phyloP scores from a whole-genome alignment of 1,284 basidiomycete genomes.

The Puccinia polysora region DNA sequence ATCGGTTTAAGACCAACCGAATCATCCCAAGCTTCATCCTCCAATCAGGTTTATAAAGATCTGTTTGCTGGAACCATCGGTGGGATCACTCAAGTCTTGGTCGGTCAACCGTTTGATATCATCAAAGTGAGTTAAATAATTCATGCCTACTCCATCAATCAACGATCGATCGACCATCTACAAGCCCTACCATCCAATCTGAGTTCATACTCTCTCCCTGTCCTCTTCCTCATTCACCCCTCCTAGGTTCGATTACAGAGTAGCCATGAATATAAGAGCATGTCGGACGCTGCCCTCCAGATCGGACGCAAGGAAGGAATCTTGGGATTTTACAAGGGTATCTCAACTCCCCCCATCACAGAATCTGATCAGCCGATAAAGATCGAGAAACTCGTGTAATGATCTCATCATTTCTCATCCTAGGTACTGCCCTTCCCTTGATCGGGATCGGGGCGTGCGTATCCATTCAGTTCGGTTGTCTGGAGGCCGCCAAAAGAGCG shows the following conservation, averaged over 20 bases:
- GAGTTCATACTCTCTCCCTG: no score
- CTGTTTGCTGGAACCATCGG: constrained; percentile 77
- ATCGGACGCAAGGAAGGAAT: constrained; percentile 88
- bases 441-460: constrained; percentile 92
- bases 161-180: no score
- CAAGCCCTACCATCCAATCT: neutral
- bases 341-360: constrained; percentile 17
- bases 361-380: constrained; percentile 68
- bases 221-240: neutral
- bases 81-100: constrained; percentile 82
- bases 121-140: constrained; percentile 95
- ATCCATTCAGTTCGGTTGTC: constrained; percentile 89
- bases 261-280: constrained; percentile 78
- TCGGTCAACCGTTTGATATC: constrained; percentile 93
- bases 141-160: constrained; percentile 78
- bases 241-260: constrained; percentile 73
- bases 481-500: constrained; percentile 82
- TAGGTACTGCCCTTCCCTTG: constrained; percentile 89
- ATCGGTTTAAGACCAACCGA: no score
- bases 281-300: constrained; percentile 79
- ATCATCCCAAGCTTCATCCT: no score
- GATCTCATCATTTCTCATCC: constrained; percentile 90
- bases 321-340: constrained; percentile 89
- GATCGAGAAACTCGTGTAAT: constrained; percentile 78
- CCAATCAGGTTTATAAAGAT: constrained; percentile 59